Conservation (phyloP, 202 grass and related monocot species). For the Musa balbisiana region DNA sequence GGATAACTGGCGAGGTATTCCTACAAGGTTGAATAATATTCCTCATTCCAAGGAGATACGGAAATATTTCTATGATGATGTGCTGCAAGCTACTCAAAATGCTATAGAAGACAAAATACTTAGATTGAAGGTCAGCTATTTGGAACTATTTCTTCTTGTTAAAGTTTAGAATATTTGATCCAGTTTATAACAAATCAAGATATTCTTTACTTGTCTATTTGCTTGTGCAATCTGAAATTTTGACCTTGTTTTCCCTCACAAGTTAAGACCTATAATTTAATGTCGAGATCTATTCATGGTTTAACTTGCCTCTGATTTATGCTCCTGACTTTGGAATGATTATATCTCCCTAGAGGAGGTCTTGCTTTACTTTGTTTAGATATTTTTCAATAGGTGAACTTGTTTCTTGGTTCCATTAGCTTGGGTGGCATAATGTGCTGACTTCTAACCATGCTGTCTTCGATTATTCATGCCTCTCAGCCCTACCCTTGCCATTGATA, state of each 20-base stretch:
- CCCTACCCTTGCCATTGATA: too few relatives aligned
- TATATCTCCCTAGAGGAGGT: too few relatives aligned
- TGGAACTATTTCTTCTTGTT: slow-evolving; percentile 11
- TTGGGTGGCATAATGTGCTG: too few relatives aligned
- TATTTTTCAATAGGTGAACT: too few relatives aligned
- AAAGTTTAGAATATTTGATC: slow-evolving; percentile 2
- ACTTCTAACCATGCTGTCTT: too few relatives aligned
- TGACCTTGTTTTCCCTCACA: neutral
- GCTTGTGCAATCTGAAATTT: neutral
- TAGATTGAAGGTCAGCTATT: slow-evolving; percentile 54
- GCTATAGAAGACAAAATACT: slow-evolving; percentile 85
- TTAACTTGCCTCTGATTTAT: neutral
- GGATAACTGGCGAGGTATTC: slow-evolving; percentile 74
- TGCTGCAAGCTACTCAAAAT: slow-evolving; percentile 49
- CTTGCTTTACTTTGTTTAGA: too few relatives aligned
- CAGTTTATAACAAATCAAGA: neutral
- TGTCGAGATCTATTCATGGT: neutral
- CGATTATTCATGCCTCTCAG: too few relatives aligned
- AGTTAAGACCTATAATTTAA: neutral
- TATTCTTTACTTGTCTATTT: neutral
- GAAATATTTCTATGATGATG: slow-evolving; percentile 78
- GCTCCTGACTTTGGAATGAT: too few relatives aligned
- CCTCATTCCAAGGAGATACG: slow-evolving; percentile 97
- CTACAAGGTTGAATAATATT: slow-evolving; percentile 90
- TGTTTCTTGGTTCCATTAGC: too few relatives aligned